These are phyloP conservation scores for Phanerodontia chrysosporium DNA, from an alignment of 768 basidiomycete genomes.

Conservation along the genomic window DNA sequence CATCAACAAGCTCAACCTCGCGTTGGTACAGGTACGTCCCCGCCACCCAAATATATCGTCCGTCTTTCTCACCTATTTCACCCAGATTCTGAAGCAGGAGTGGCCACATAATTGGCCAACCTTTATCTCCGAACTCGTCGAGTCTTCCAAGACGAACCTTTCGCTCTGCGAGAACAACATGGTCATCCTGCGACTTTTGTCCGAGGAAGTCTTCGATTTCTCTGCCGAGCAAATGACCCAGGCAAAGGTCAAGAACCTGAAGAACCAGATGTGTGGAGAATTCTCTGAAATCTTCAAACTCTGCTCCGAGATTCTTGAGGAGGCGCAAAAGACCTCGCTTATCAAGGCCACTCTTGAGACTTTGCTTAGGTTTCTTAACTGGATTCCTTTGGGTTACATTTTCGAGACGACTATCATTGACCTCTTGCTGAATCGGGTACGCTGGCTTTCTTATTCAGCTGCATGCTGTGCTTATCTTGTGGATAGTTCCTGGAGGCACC, in stretches of 20 bases:
- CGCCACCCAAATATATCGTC: neutral
- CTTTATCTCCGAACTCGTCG: conserved; percentile 95
- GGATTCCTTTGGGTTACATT: conserved; percentile 98
- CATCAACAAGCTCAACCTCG: conserved; percentile 94
- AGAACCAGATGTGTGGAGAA: conserved; percentile 97
- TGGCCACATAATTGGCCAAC: conserved; percentile 99
- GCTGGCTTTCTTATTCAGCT: conserved; percentile 10
- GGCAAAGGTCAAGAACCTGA: conserved; percentile 93
- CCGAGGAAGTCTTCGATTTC: conserved; percentile 98
- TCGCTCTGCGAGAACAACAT: conserved; percentile 99
- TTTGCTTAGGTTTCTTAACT: conserved; percentile 91
- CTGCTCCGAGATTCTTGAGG: conserved; percentile 93
- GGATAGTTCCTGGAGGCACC: conserved; percentile 92
- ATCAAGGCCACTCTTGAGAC: conserved; percentile 96
- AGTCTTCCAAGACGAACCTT: conserved; percentile 94
- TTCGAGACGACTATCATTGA: conserved; percentile 98
- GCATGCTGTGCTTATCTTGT: conserved; percentile 8
- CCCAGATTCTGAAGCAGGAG: conserved; percentile 95
- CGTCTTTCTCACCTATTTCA: neutral
- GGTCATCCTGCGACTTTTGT: conserved; percentile 95
- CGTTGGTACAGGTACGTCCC: conserved; percentile 78
- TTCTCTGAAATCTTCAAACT: conserved; percentile 98
- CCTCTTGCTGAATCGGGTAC: conserved; percentile 85
- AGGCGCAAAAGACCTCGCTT: conserved; percentile 92
- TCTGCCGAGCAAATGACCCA: conserved; percentile 99